A percentile compares a stretch with the other conserved stretches of the same genome.
Evolutionary conservation across 2,329 filamentous ascomycete species (phyloP).

Genomic region (Aspergillus sergii): DNA sequence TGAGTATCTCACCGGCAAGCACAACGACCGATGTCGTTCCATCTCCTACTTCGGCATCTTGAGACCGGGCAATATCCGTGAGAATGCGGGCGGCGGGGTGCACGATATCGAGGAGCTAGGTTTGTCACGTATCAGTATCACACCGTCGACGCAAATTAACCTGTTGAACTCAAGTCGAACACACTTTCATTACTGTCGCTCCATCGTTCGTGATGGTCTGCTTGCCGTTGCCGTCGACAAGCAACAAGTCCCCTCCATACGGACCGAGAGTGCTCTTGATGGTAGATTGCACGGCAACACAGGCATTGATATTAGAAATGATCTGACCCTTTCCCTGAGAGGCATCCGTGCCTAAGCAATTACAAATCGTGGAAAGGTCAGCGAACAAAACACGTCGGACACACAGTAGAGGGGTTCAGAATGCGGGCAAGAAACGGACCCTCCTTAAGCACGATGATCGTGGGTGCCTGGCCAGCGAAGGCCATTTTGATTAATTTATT

Average conservation of each 20-base stretch:
- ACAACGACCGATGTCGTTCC: slow-evolving; percentile 98
- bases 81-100: slow-evolving; percentile 96
- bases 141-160: not conserved
- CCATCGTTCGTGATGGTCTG: slow-evolving; percentile 99
- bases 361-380: slow-evolving; percentile 22
- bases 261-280: slow-evolving; percentile 95
- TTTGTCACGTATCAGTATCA: slow-evolving; percentile 16
- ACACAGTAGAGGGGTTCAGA: slow-evolving; percentile 28
- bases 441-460: slow-evolving; percentile 97
- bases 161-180: slow-evolving; percentile 16
- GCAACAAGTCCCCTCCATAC: slow-evolving; percentile 92
- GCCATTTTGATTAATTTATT: slow-evolving; percentile 66
- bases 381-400: slow-evolving; percentile 22
- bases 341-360: slow-evolving; percentile 78
- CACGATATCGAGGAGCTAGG: slow-evolving; percentile 91
- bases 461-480: slow-evolving; percentile 95
- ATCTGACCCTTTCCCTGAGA: slow-evolving; percentile 97
- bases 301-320: slow-evolving; percentile 97
- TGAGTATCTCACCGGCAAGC: slow-evolving; percentile 93
- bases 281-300: slow-evolving; percentile 90
- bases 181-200: slow-evolving; percentile 97
- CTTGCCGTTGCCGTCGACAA: slow-evolving; percentile 92
- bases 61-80: slow-evolving; percentile 96
- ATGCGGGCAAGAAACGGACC: slow-evolving; percentile 61
- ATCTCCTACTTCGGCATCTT: slow-evolving; percentile 98